These are phyloP conservation scores for Termitomyces sp. DNA, from an alignment of 768 basidiomycete genomes.

Conservation along the genomic window DNA sequence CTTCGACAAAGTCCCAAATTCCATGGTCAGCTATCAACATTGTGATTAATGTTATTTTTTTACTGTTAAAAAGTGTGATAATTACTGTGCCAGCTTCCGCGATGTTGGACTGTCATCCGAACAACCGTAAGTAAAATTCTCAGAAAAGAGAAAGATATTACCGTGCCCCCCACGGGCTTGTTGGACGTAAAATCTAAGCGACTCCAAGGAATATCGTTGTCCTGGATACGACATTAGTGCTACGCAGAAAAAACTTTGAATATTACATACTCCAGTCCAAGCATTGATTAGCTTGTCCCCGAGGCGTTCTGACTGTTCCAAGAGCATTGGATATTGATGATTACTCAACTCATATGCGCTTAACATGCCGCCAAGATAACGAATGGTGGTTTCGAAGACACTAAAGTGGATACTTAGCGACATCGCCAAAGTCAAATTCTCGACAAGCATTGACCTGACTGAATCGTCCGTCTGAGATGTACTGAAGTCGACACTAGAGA, in stretches of 20 bases:
- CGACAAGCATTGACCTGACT: constrained; percentile 9
- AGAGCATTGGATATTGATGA: constrained; percentile 36
- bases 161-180: constrained; percentile 28
- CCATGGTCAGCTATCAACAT: constrained; percentile 43
- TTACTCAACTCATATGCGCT: constrained; percentile 68
- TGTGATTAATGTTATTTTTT: neutral
- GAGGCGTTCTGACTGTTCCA: constrained; percentile 57
- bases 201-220: constrained; percentile 36
- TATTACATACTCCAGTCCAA: constrained; percentile 47
- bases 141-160: neutral
- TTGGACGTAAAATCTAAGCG: constrained; percentile 40
- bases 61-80: neutral
- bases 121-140: neutral
- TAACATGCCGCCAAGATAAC: constrained; percentile 64
- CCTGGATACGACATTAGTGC: constrained; percentile 16
- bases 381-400: constrained; percentile 75
- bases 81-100: constrained; percentile 53
- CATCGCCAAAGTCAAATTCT: neutral
- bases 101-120: constrained; percentile 36
- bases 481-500: constrained; percentile 43
- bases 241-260: neutral
- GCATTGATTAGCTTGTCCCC: constrained; percentile 59
- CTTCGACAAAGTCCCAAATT: constrained; percentile 47
- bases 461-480: constrained; percentile 32
- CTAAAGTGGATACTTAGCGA: constrained; percentile 22